Evolutionary conservation across 192 early-diverging fungal genomes (phyloP).

Genomic region (Obelidium mucronatum): DNA sequence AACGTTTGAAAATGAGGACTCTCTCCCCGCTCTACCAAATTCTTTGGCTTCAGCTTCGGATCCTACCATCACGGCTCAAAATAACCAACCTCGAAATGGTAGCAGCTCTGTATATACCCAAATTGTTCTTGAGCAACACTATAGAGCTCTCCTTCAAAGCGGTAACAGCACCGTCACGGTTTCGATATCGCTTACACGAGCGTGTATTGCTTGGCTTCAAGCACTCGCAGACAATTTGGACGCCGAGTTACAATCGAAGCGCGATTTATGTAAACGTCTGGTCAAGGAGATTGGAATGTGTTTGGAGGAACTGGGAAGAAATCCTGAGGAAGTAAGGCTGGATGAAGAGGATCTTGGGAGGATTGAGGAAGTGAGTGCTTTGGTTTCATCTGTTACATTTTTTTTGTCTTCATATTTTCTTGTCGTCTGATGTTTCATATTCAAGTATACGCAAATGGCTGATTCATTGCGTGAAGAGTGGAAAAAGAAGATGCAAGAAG

Average conservation of each 20-base stretch:
- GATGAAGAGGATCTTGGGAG: slow-evolving; percentile 31
- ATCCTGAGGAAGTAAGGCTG: neutral
- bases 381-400: neutral
- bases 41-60: neutral
- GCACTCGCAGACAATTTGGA: neutral
- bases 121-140: slow-evolving; percentile 7
- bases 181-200: slow-evolving; percentile 1
- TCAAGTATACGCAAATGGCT: slow-evolving; percentile 41
- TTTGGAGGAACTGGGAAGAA: slow-evolving; percentile 43
- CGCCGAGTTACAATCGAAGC: neutral
- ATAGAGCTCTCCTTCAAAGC: slow-evolving; percentile 6
- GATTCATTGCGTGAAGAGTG: slow-evolving; percentile 41
- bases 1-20: neutral
- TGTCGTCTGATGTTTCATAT: neutral
- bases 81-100: neutral
- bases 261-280: neutral
- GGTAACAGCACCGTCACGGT: neutral
- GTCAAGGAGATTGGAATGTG: slow-evolving; percentile 47
- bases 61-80: neutral
- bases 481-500: slow-evolving; percentile 45
- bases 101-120: neutral
- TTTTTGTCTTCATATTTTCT: neutral
- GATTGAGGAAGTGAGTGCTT: slow-evolving; percentile 31
- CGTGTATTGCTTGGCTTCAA: slow-evolving; percentile 18
- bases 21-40: neutral